Percentiles rank a stretch among this genome's conserved stretches.
Conservation (phyloP, 208 protist species). For the Leishmania amazonensis region DNA sequence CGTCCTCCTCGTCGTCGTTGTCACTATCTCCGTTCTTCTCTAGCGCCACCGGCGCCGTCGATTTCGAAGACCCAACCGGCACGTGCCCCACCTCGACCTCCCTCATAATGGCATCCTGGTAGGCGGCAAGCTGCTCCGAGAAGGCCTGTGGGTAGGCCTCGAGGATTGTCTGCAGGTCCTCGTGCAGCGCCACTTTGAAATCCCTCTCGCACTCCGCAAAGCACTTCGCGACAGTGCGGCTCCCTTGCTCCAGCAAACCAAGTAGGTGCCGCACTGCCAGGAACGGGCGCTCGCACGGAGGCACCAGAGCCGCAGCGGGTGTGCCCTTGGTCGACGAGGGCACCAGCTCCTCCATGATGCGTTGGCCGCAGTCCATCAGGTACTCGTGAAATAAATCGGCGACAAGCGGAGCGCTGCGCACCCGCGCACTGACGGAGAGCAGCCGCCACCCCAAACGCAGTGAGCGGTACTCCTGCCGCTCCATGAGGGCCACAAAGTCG, state of each 20-base stretch:
- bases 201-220: conserved; percentile 57
- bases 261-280: conserved; percentile 81
- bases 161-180: conserved; percentile 91
- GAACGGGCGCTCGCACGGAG: conserved; percentile 36
- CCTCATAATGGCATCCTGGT: conserved; percentile 88
- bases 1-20: conserved; percentile 7
- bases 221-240: conserved; percentile 44
- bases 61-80: neutral
- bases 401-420: conserved; percentile 20
- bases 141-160: conserved; percentile 82
- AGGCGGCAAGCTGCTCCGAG: conserved; percentile 92
- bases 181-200: conserved; percentile 81
- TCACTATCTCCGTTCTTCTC: neutral
- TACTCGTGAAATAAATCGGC: conserved; percentile 38
- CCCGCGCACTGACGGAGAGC: conserved; percentile 35
- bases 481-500: conserved; percentile 43
- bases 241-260: conserved; percentile 72
- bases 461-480: conserved; percentile 28
- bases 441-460: conserved; percentile 51
- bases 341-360: conserved; percentile 34
- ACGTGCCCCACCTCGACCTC: conserved; percentile 43
- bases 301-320: conserved; percentile 11
- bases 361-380: conserved; percentile 58
- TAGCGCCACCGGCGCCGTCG: neutral
- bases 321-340: conserved; percentile 20